Conservation (phyloP, 2,329 filamentous ascomycete genomes). For the Akanthomyces muscarius region DNA sequence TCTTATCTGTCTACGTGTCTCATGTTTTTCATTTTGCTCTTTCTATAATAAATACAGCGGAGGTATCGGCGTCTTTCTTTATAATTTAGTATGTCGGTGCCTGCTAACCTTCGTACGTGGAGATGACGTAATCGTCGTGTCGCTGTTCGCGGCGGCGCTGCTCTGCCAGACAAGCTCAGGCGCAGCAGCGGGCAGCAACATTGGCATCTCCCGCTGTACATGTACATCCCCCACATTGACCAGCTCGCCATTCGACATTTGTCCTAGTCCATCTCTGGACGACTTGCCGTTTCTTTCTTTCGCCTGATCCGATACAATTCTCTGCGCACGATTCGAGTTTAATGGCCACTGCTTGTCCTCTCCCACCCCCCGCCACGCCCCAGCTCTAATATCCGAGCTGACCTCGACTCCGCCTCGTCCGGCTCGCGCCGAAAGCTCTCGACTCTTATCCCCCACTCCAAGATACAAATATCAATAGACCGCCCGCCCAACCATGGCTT, state of each 20-base stretch:
- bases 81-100: no score
- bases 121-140: constrained; percentile 13
- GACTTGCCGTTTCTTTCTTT: background rate
- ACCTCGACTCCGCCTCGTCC: constrained; percentile 16
- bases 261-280: background rate
- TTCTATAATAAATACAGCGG: no score
- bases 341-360: no score
- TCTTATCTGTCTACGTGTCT: no score
- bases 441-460: background rate
- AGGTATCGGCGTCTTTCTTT: no score
- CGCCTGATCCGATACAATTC: background rate
- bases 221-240: constrained; percentile 12
- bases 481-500: constrained; percentile 3
- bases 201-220: background rate
- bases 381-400: background rate
- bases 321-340: background rate
- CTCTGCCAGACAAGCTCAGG: background rate
- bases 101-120: background rate
- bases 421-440: constrained; percentile 6
- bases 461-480: background rate
- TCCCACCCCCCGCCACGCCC: background rate
- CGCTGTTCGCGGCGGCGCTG: background rate
- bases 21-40: no score
- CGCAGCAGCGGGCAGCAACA: background rate
- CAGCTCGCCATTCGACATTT: background rate